These are phyloP conservation scores for Phanerochaete carnosa DNA, from an alignment of 768 basidiomycete species.

Conservation along the genomic window DNA sequence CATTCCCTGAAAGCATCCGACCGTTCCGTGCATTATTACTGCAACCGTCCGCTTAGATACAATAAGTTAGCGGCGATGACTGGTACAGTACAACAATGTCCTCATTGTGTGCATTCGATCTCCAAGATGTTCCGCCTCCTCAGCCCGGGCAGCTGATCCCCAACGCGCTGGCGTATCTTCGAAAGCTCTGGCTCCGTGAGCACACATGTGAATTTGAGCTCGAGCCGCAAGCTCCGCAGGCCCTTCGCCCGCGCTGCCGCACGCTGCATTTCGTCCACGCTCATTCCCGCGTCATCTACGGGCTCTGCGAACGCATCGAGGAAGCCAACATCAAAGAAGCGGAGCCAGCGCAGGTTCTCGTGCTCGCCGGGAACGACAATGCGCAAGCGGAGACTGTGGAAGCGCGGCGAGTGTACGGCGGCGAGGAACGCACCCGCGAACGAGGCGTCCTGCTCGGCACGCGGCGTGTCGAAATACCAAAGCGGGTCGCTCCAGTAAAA, in stretches of 20 bases:
- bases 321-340: conserved; percentile 3
- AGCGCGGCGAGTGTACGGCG: not conserved
- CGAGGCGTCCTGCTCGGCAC: not conserved
- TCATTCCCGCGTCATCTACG: not conserved
- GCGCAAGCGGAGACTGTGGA: not conserved
- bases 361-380: not conserved
- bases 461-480: not conserved
- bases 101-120: not conserved
- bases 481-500: conserved; percentile 1
- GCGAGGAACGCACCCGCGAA: not conserved
- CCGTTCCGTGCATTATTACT: no score
- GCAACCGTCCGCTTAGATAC: not conserved
- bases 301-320: conserved; percentile 7
- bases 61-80: not conserved
- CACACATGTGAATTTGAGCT: not conserved
- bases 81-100: not conserved
- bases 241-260: not conserved
- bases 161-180: not conserved
- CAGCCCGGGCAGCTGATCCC: not conserved
- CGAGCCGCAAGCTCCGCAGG: not conserved
- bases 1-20: not conserved
- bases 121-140: not conserved
- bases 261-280: not conserved
- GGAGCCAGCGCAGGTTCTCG: conserved; percentile 2
- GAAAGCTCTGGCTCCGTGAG: not conserved